Evolutionary conservation across 1,139 yeast genomes (phyloP), one percentile per base, ranked within the genome.

Genomic region (Candida sp.): DNA sequence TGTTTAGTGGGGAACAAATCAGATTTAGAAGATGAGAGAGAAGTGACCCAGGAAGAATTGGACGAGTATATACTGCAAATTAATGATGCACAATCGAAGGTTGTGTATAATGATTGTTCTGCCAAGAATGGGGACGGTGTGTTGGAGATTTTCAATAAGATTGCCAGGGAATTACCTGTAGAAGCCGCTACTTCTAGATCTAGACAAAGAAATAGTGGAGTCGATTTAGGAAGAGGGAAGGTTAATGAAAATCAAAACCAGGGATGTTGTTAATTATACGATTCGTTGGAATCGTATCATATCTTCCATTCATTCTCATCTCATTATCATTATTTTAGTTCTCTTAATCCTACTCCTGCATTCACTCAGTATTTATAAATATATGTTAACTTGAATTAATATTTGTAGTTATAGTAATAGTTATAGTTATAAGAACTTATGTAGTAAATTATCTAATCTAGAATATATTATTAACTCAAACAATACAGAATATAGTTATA

Each of bases 1-100:
- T 90, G 93, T 12, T 69, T 90, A 35, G 95, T 89, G 8, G 97
- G 97, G 48, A 93, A 93, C 75, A 90, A 90, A 61, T 58, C 82
- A 1, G 98, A 93, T 71, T 67, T 91, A 52, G 68, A 63, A 8
- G 77, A 66, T 1, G 72, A 68, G 22, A 71, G 63, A 71, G 95
- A 63, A 73, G 75, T 73, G 2, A 64, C 63, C 3, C 63, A 59
- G 47, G 51, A 54, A 9, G 75, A 69, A 44, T 72, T 73, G 1
- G 58, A 53, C 38, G 66, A 64, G 38, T 73, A 71, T 46, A 59
- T 71, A 23, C 56, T 57, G 30, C 60, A 58, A 44, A 55, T 68
- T 32, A 60, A 62, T 45, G 61, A 58, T 33, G 63, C 59, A 35
- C 66, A 60, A 21, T 40, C 36, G 19, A 36, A 44, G 12, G 56